Evolutionary conservation across 2,329 filamentous ascomycete species (phyloP), one percentile per base, ranked within the genome.

Genomic region (Cordyceps farinosa): DNA sequence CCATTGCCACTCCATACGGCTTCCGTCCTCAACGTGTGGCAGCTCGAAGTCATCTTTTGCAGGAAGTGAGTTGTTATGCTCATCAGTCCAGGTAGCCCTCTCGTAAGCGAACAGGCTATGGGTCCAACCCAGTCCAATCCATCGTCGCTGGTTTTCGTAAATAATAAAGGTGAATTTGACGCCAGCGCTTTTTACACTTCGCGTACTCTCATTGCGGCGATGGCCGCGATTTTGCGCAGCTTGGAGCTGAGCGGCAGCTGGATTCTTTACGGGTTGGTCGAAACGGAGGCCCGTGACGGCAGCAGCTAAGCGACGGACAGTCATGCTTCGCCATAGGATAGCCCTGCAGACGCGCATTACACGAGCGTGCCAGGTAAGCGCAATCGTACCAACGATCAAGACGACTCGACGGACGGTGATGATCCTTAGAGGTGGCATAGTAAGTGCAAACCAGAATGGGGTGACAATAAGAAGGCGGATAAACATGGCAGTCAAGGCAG

Each of bases 131-230:
- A 99, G 84, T 1, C 93, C 94, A 4, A 99, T 79, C 95, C 95
- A 99, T 59, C 95, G 86, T 48, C 95, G 86, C 75, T 99, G 95
- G 70, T 99, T 99, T 74, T 99, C 95, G 71, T 93, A 98, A 2
- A 99, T 83, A 54, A 95, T 93, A 67, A 99, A 99, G 0, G 95
- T 99, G 71, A 99, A 99, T 51, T 92, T 90, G 15, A 99, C 91
- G 1, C 93, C 92, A 0, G 92, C 86, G 5, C 90, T 88, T 65
- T 82, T 82, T n/a, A 76, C 75, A 29, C 78, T 76, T 44, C 80
- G 73, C 8, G 71, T 71, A 45, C 70, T 70, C 3, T 69, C 10
- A 64, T 65, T 65, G 32, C 58, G 61, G 29, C 70, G 69, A 40
- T 67, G 67, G 5, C 67, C 64, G n/a, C 66, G 66, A 40, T 62